Conservation (phyloP, 2,329 filamentous ascomycete genomes). For the Didymella sp. region DNA sequence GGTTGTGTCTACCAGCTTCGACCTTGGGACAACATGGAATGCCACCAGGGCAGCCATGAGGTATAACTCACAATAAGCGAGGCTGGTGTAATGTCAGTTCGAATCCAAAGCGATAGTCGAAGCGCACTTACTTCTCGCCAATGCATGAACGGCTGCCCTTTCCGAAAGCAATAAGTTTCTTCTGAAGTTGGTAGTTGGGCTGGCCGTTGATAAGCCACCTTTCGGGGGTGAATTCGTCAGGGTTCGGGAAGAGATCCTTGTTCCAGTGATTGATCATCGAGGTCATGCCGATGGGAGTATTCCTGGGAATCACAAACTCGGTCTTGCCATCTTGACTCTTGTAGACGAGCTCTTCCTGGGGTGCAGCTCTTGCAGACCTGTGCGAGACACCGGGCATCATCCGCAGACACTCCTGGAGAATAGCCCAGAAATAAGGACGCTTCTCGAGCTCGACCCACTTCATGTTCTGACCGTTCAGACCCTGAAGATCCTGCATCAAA, state of each 20-base stretch:
- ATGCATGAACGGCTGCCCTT: slow-evolving; percentile 42
- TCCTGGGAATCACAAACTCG: slow-evolving; percentile 34
- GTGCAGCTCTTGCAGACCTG: slow-evolving; percentile 28
- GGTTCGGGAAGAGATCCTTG: slow-evolving; percentile 40
- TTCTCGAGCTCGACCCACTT: slow-evolving; percentile 37
- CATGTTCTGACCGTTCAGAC: slow-evolving; percentile 21
- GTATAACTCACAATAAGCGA: slow-evolving; percentile 38
- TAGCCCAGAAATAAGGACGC: slow-evolving; percentile 43
- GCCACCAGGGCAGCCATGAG: slow-evolving; percentile 35
- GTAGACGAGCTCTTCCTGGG: slow-evolving; percentile 31
- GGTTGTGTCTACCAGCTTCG: slow-evolving; percentile 34
- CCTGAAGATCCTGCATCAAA: slow-evolving; percentile 31
- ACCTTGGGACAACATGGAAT: slow-evolving; percentile 29
- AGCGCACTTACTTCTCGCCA: slow-evolving; percentile 37
- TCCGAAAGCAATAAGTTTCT: slow-evolving; percentile 36
- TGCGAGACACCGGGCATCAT: slow-evolving; percentile 43
- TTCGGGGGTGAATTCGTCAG: slow-evolving; percentile 41
- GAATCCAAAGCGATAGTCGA: not conserved
- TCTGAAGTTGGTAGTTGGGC: slow-evolving; percentile 29
- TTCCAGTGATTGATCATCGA: slow-evolving; percentile 45
- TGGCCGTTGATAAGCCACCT: slow-evolving; percentile 42
- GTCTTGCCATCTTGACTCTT: slow-evolving; percentile 28
- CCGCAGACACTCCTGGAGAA: slow-evolving; percentile 47
- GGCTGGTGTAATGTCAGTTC: slow-evolving; percentile 9
- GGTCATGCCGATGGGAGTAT: slow-evolving; percentile 41